Evolutionary conservation across 2,329 filamentous ascomycete species (phyloP), one percentile per base, ranked within the genome.

Genomic region (Cyphellophora attinorum): DNA sequence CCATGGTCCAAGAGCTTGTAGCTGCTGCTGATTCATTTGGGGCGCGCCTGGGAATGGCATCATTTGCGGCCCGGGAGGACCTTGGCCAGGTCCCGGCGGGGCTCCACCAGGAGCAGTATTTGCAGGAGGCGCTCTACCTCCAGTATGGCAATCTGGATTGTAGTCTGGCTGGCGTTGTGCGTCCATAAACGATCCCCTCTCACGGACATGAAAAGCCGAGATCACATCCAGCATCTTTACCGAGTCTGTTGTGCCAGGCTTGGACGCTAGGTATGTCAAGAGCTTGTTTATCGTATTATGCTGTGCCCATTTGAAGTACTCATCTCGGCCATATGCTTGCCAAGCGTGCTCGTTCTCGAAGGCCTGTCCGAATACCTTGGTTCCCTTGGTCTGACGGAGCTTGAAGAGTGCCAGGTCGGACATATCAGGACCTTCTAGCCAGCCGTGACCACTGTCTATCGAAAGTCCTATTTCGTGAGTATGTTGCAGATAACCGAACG

Each of bases 401-500:
- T 69, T 59, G 13, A 70, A 59, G 5, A 60, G 59, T 29, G 67
- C 67, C 13, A 61, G 55, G 25, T 67, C 57, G 1, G 66, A 70
- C 12, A 65, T 57, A 51, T 81, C 76, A 2, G 77, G 73, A 1
- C 78, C 77, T 30, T 61, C 60, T 8, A 84, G 64, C 65, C 76
- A 83, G 8, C 80, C 80, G 23, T 83, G 62, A 6, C 79, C 78
- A 37, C 70, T 76, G 49, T 81, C 75, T 27, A 81, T 67, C 12
- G 74, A 81, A 3, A 85, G 56, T 0, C 73, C 79, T n/a, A 85
- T 64, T 40, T 81, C 76, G 21, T 61, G 64, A 3, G 79, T 69
- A 6, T 65, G 62, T 2, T 51, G 57, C 2, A 82, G 62, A 34
- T 67, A 70, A 8, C 62, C 61, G 37, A 85, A 67, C 3, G 78